Conservation (phyloP, 257 asterid species). For the Solanum acaule region DNA sequence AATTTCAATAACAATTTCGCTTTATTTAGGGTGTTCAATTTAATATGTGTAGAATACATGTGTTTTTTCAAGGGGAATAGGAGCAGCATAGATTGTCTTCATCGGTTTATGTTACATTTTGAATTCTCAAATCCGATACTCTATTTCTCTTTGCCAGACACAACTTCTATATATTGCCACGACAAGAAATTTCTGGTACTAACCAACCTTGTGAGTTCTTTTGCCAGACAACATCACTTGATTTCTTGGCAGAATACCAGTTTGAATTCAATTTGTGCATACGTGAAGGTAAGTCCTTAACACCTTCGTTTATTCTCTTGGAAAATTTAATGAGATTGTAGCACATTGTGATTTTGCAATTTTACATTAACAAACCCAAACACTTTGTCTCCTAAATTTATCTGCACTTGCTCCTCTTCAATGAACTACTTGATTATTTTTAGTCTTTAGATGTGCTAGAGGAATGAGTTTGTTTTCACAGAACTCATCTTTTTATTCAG, state of each 20-base stretch:
- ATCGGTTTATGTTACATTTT: not conserved
- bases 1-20: not conserved
- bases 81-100: not conserved
- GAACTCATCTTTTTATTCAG: too few species aligned
- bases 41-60: not conserved
- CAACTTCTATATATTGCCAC: conserved; percentile 72
- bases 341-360: not conserved
- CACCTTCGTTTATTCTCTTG: not conserved
- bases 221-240: conserved; percentile 83
- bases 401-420: too few species aligned
- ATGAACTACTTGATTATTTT: too few species aligned
- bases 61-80: not conserved
- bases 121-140: not conserved
- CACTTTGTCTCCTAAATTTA: too few species aligned
- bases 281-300: conserved; percentile 49
- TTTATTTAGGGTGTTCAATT: not conserved
- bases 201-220: conserved; percentile 46
- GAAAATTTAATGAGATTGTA: not conserved
- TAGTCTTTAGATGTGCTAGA: too few species aligned
- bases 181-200: conserved; percentile 51
- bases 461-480: too few species aligned
- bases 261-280: conserved; percentile 77
- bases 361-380: not conserved
- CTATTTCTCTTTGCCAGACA: conserved; percentile 40
- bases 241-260: conserved; percentile 76